Evolutionary conservation across 805 yeast species (phyloP).

Genomic region (Diddensiella transvaalensis): DNA sequence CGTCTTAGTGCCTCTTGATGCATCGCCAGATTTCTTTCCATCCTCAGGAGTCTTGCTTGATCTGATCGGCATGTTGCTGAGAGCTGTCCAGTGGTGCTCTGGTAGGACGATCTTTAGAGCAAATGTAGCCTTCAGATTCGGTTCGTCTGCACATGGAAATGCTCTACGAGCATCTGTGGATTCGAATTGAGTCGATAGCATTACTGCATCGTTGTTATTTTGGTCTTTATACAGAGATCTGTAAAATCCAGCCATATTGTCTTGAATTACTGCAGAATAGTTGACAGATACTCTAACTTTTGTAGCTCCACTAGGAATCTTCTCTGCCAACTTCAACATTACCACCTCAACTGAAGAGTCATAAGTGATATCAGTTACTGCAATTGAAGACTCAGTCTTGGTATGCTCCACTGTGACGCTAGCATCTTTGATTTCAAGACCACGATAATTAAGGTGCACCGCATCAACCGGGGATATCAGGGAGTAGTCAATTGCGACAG

Average conservation of each 20-base stretch:
- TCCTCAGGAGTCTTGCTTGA: constrained; percentile 60
- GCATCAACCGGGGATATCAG: constrained; percentile 43
- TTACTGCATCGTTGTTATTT: constrained; percentile 58
- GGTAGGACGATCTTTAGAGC: constrained; percentile 53
- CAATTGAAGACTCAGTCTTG: constrained; percentile 26
- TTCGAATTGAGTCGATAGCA: constrained; percentile 85
- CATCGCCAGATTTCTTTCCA: constrained; percentile 44
- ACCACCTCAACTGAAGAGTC: constrained; percentile 57
- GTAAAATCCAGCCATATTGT: constrained; percentile 81
- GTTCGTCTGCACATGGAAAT: constrained; percentile 84
- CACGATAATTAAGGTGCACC: constrained; percentile 52
- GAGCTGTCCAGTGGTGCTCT: constrained; percentile 32
- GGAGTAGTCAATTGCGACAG: constrained; percentile 41
- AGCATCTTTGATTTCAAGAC: constrained; percentile 47
- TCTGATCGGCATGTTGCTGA: constrained; percentile 48
- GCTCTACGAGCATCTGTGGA: constrained; percentile 85
- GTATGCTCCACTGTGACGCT: constrained; percentile 25
- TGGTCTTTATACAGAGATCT: constrained; percentile 58
- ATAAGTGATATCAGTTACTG: constrained; percentile 31
- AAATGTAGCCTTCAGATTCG: constrained; percentile 71
- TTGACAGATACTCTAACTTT: constrained; percentile 40
- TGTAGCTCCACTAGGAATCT: constrained; percentile 34
- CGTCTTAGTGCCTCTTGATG: constrained; percentile 68
- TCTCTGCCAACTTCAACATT: constrained; percentile 46
- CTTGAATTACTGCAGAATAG: constrained; percentile 63